A percentile compares a stretch with the other conserved stretches of the same genome.
phyloP scores from a whole-genome alignment of 768 basidiomycete genomes.

The Exsudoporus frostii region DNA sequence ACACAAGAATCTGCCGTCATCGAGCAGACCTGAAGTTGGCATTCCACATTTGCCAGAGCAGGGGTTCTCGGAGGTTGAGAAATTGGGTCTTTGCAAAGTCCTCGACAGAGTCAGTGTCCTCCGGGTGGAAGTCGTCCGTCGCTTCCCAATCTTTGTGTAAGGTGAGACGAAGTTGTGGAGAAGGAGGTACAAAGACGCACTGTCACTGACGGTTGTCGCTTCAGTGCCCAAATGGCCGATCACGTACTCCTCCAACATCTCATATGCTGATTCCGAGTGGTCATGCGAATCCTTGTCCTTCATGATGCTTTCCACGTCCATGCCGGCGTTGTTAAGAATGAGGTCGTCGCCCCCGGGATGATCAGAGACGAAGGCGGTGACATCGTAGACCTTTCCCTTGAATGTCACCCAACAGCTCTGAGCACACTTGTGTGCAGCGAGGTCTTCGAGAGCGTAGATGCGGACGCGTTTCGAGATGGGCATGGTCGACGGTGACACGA shows the following conservation, averaged over 20 bases:
- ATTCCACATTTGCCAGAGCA: conserved; percentile 84
- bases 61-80: conserved; percentile 81
- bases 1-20: neutral
- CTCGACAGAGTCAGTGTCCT: conserved; percentile 74
- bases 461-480: conserved; percentile 57
- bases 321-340: conserved; percentile 78
- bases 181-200: conserved; percentile 41
- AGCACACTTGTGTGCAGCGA: conserved; percentile 56
- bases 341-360: conserved; percentile 96
- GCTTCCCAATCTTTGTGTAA: conserved; percentile 75
- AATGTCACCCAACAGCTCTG: conserved; percentile 81
- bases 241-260: conserved; percentile 84
- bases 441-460: conserved; percentile 74
- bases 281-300: conserved; percentile 75
- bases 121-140: conserved; percentile 85
- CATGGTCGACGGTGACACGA: conserved; percentile 37
- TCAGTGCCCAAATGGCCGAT: conserved; percentile 80
- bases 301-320: conserved; percentile 81
- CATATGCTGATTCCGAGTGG: conserved; percentile 89
- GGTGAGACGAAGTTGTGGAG: conserved; percentile 7
- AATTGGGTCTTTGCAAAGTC: conserved; percentile 92
- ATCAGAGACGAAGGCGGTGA: conserved; percentile 78
- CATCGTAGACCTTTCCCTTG: conserved; percentile 84
- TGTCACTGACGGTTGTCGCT: conserved; percentile 73
- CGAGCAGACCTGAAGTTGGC: conserved; percentile 72